Evolutionary conservation across 129 eudicot species (phyloP).

Genomic region (Artemisia tridentata): DNA sequence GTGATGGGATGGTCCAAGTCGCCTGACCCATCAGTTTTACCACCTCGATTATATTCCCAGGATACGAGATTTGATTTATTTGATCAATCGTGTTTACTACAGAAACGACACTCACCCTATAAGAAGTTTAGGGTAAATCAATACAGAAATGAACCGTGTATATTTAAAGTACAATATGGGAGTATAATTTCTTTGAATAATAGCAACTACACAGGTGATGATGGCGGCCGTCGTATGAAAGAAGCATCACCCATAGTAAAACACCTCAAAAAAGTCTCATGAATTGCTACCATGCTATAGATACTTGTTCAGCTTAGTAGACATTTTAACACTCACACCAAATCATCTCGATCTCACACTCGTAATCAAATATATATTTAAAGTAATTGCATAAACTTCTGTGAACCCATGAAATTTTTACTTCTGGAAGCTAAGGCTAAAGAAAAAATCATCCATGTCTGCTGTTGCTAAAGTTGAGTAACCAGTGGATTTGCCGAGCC

Average conservation of each 20-base stretch:
- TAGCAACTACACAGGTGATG: too few relatives aligned
- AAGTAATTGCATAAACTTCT: too few relatives aligned
- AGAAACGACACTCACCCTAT: neutral
- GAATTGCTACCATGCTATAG: constrained; percentile 3
- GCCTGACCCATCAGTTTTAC: too few relatives aligned
- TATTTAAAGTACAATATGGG: too few relatives aligned
- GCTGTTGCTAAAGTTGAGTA: constrained; percentile 36
- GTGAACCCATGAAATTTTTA: too few relatives aligned
- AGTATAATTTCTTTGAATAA: too few relatives aligned
- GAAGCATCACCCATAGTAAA: too few relatives aligned
- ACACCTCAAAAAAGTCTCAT: neutral
- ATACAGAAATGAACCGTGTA: neutral
- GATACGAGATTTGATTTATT: too few relatives aligned
- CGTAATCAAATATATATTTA: constrained; percentile 4
- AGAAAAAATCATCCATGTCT: constrained; percentile 52
- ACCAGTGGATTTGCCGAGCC: constrained; percentile 57
- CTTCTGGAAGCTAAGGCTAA: constrained; percentile 65
- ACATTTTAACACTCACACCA: constrained; percentile 9
- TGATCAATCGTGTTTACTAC: neutral
- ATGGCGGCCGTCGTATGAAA: too few relatives aligned
- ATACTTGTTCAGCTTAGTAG: constrained; percentile 11
- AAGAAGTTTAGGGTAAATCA: neutral
- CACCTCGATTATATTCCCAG: too few relatives aligned
- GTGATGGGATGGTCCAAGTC: neutral
- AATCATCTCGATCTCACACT: constrained; percentile 16